Percentiles rank a stretch among this genome's conserved stretches.
These are phyloP conservation scores for Solanum paucissectum DNA, from an alignment of 257 asterid species.

Conservation along the genomic window DNA sequence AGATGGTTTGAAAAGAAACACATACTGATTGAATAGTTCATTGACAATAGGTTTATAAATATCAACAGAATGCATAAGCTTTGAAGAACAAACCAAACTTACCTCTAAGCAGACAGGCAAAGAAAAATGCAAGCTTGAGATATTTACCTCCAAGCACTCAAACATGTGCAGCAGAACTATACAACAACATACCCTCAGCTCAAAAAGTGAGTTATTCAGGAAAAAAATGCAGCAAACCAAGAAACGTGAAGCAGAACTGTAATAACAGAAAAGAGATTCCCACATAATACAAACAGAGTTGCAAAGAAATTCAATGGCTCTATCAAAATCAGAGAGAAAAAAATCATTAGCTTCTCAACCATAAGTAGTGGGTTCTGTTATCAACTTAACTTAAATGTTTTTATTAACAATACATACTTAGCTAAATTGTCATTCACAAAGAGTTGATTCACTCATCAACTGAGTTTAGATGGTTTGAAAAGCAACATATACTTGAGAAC, in stretches of 20 bases:
- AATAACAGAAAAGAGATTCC: neutral
- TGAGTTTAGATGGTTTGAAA: neutral
- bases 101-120: neutral
- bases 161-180: neutral
- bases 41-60: no score
- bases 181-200: neutral
- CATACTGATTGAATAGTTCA: no score
- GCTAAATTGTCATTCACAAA: neutral
- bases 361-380: no score
- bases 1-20: neutral
- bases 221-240: no score
- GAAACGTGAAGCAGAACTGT: no score
- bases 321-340: neutral
- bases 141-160: neutral
- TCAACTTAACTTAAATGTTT: no score
- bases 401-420: neutral
- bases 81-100: no score
- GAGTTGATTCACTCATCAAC: neutral
- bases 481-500: neutral
- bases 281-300: neutral
- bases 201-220: no score
- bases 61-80: no score
- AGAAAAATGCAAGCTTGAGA: neutral
- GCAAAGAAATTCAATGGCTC: neutral
- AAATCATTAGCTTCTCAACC: no score